Evolutionary conservation across 2,329 filamentous ascomycete genomes (phyloP), one percentile per base, ranked within the genome.

Genomic region (Colletotrichum costaricense): DNA sequence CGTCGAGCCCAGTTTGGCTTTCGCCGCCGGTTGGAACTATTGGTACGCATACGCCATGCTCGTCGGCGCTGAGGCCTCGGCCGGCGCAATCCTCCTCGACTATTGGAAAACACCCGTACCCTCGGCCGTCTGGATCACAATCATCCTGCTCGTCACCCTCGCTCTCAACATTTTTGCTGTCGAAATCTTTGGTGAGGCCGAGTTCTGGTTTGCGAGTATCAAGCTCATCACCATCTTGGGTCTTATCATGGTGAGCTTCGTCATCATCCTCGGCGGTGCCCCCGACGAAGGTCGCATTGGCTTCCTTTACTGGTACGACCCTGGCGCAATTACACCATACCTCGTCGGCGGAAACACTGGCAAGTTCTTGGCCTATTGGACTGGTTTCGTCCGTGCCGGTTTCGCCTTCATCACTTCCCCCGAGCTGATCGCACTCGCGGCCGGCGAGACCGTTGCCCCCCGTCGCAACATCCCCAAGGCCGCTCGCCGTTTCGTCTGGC

Each of bases 381-480:
- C 85, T 5, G 88, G 86, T 19, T 87, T 90, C 69, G 84, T 88
- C 69, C 85, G 84, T n/a, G 89, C 89, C 8, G 89, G 88, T 0
- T 92, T 92, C 78, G 88, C 89, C 38, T 92, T 91, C 80, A 87
- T 90, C 78, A 89, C 88, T 6, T 90, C 88, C 1, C 89, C 90
- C 19, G 92, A 94, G 78, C 86, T 93, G 55, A 86, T 88, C 69
- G 89, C 89, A 52, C 88, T 92, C 69, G 90, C 92, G 1, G 91
- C 91, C 5, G 91, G 90, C 57, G 91, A 93, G 84, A 90, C 90
- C 1, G 83, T 90, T 30, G 89, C 91, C 26, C 92, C 92, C 2
- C 88, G 90, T 65, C 86, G 88, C 78, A 92, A 92, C 81, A 90
- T 93, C 69, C 91, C 92, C 70, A 92, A 91, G 82, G 91, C 91